These are phyloP conservation scores for Mortierella sp. DNA, from an alignment of 371 early-diverging fungal species.

Conservation along the genomic window DNA sequence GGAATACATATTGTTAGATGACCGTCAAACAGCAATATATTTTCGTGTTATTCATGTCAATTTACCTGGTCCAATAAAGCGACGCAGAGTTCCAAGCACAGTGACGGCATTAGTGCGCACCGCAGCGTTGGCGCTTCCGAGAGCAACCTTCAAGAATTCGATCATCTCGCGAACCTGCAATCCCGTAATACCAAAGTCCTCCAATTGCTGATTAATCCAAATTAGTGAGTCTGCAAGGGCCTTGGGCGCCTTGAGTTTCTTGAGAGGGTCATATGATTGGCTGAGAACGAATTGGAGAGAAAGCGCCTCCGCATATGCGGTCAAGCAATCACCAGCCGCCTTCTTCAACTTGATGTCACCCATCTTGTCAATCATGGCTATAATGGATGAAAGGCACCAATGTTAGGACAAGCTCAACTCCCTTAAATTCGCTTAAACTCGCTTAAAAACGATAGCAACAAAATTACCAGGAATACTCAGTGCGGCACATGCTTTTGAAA, in stretches of 20 bases:
- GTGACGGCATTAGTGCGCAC: slow-evolving; percentile 85
- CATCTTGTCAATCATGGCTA: slow-evolving; percentile 88
- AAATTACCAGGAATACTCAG: slow-evolving; percentile 73
- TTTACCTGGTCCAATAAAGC: slow-evolving; percentile 87
- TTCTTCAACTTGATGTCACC: slow-evolving; percentile 95
- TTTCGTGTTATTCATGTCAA: neutral
- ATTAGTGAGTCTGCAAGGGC: slow-evolving; percentile 84
- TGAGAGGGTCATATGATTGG: slow-evolving; percentile 82
- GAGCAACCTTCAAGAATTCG: slow-evolving; percentile 81
- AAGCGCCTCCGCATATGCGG: slow-evolving; percentile 77
- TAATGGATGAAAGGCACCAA: neutral
- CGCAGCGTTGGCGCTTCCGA: slow-evolving; percentile 86
- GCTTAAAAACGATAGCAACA: neutral
- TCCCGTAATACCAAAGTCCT: slow-evolving; percentile 91
- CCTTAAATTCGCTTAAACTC: neutral
- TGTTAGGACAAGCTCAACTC: slow-evolving; percentile 9
- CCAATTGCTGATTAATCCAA: slow-evolving; percentile 85
- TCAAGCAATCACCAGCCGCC: slow-evolving; percentile 83
- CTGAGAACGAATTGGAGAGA: slow-evolving; percentile 86
- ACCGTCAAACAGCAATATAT: neutral
- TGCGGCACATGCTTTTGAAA: slow-evolving; percentile 82
- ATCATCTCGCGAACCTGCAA: slow-evolving; percentile 83
- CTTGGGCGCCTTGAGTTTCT: slow-evolving; percentile 91
- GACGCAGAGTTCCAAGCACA: slow-evolving; percentile 83
- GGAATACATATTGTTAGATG: neutral